Base-by-base conservation (phyloP, 306 rosid genomes). In the Ammopiptanthus mongolicus region DNA sequence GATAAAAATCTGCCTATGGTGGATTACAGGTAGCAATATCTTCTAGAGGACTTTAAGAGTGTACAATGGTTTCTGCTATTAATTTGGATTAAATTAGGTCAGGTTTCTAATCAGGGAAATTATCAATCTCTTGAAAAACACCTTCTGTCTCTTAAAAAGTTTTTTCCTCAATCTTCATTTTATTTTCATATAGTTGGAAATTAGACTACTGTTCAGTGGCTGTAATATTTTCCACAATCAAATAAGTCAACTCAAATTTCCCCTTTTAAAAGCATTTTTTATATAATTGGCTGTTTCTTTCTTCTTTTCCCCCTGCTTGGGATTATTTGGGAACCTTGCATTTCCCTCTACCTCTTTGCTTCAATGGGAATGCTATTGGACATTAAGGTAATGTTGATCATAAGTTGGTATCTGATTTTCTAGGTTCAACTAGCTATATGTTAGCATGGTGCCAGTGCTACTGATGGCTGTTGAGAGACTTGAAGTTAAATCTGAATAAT, bases 1-100 rank as follows among this genome's bases (percentile, higher is more conserved):
- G 91, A 88, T 66, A 88, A 88, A 76, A 73, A 66, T 15, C 85
- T 88, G 48, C 86, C 90, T 72, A 66, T 62, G 87, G 93, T 91
- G 62, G 96, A 90, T 80, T 95, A 88, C 91, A 90, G 96, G 98
- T 95, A 73, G 66, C 42, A 65, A 77, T 81, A 74, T 80, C 55
- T 72, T 77, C 37, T 75, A 11, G 58, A 65, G 3, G 75, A 46
- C 42, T 79, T 59, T 63, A 74, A 76, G 36, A 55, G 23, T 11
- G 63, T 50, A 28, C 53, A 6, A 33, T 65, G 65, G 79, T 66
- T 23, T 59, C 53, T 72, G 37, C 48, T 25, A 22, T 51, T 58
- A 17, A 51, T 67, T 72, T 73, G 41, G 14, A 37, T 21, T 76
- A n/a, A 58, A 50, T 55, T 41, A 55, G 36, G 64, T 84, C 23